phyloP scores from a whole-genome alignment of 2,329 filamentous ascomycete genomes.

The Cercospora nicotianae region DNA sequence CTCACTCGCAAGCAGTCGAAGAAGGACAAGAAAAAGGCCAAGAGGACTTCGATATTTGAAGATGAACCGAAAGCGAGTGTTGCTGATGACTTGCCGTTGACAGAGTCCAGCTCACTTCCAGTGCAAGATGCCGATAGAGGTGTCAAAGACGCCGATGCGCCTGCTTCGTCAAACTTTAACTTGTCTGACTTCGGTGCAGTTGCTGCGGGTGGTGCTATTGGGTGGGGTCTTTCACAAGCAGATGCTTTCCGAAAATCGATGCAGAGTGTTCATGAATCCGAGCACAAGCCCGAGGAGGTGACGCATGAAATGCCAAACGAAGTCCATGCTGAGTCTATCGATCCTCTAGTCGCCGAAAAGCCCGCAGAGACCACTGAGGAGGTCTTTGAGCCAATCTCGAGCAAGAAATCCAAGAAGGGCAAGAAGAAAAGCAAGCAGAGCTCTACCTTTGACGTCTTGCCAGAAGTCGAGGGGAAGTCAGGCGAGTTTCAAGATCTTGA shows the following conservation, averaged over 20 bases:
- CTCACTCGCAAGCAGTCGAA: slow-evolving; percentile 41
- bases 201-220: slow-evolving; percentile 12
- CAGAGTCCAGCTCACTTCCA: not conserved
- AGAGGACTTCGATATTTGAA: slow-evolving; percentile 26
- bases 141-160: not conserved
- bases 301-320: not conserved
- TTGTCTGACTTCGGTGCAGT: slow-evolving; percentile 23
- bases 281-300: not conserved
- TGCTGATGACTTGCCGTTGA: not conserved
- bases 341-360: not conserved
- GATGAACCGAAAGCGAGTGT: slow-evolving; percentile 15
- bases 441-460: not conserved
- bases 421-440: slow-evolving; percentile 25
- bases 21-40: slow-evolving; percentile 47
- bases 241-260: slow-evolving; percentile 24
- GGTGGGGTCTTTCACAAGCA: slow-evolving; percentile 27
- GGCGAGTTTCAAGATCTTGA: not conserved
- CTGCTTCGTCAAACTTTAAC: slow-evolving; percentile 16
- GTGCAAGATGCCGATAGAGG: not conserved
- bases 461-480: not conserved
- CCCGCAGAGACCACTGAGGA: not conserved
- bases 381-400: not conserved
- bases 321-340: not conserved
- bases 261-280: not conserved
- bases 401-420: slow-evolving; percentile 31